phyloP scores from a whole-genome alignment of 257 asterid species.

The Eucommia ulmoides region DNA sequence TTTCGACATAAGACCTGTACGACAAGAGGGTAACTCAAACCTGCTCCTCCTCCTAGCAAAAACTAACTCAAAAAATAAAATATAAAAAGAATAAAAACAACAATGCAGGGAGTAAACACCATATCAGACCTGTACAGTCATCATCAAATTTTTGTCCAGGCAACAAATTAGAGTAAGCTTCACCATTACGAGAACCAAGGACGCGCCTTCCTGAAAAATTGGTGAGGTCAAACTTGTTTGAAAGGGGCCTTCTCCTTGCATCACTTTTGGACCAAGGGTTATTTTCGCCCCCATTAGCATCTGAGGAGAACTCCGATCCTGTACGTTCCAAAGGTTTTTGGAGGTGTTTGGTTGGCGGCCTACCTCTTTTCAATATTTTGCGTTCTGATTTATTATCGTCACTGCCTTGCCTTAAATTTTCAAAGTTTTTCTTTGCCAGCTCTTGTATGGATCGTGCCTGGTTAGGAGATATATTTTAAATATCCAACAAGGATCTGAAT shows the following conservation, averaged over 20 bases:
- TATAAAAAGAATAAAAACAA: too few relatives aligned
- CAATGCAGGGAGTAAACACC: too few relatives aligned
- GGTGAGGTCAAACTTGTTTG: conserved; percentile 29
- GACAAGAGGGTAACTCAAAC: too few relatives aligned
- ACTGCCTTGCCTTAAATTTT: conserved; percentile 74
- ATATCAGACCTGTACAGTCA: conserved; percentile 90
- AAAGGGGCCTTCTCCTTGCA: conserved; percentile 57
- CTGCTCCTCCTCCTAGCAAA: too few relatives aligned
- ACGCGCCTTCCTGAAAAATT: conserved; percentile 39
- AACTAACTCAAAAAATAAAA: too few relatives aligned
- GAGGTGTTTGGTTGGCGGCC: conserved; percentile 77
- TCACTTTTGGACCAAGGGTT: conserved; percentile 50
- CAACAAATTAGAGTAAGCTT: conserved; percentile 45
- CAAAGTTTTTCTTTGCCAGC: conserved; percentile 67
- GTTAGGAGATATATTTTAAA: conserved; percentile 11
- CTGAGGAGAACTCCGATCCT: conserved; percentile 41
- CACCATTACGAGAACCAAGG: conserved; percentile 54
- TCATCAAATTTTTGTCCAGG: conserved; percentile 80
- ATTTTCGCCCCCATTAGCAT: conserved; percentile 48
- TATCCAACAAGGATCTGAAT: conserved; percentile 4
- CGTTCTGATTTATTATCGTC: conserved; percentile 85
- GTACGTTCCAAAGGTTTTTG: conserved; percentile 44
- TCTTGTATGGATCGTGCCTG: conserved; percentile 90
- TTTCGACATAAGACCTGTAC: too few relatives aligned
- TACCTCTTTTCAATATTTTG: conserved; percentile 86